These are phyloP conservation scores for Phaeophleospora eucalypticola DNA, from an alignment of 2,329 filamentous ascomycete species.

Conservation along the genomic window DNA sequence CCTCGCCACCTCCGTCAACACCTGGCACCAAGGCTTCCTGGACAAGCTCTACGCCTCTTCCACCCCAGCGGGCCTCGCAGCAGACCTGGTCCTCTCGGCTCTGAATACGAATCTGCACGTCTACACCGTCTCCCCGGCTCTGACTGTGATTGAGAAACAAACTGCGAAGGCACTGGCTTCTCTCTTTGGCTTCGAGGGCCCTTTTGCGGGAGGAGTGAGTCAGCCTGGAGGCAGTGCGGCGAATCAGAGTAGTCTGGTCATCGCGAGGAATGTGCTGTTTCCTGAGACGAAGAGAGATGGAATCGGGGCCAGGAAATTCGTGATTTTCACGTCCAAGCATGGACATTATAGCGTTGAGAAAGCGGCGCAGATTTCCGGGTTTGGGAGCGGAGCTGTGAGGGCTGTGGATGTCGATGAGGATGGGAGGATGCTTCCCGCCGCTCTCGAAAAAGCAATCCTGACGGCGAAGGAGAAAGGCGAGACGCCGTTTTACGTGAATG, in stretches of 20 bases:
- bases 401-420: constrained; percentile 66
- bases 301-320: constrained; percentile 62
- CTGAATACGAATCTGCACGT: constrained; percentile 96
- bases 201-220: constrained; percentile 66
- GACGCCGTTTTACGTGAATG: constrained; percentile 91
- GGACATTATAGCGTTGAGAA: constrained; percentile 96
- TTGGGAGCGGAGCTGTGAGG: constrained; percentile 72
- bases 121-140: constrained; percentile 85
- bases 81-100: constrained; percentile 77
- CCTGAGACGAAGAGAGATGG: constrained; percentile 72
- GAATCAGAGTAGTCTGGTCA: constrained; percentile 78
- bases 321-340: constrained; percentile 82
- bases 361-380: constrained; percentile 82
- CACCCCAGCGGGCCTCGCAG: constrained; percentile 78
- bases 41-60: constrained; percentile 93
- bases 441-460: constrained; percentile 60
- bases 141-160: constrained; percentile 82
- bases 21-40: constrained; percentile 96
- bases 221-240: constrained; percentile 78
- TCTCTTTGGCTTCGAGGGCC: constrained; percentile 71
- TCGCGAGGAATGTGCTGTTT: constrained; percentile 82
- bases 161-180: constrained; percentile 69
- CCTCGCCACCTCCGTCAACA: constrained; percentile 71
- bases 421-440: constrained; percentile 67
- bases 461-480: constrained; percentile 62